A percentile compares a stretch with the other conserved stretches of the same genome.
Evolutionary conservation across 2,329 filamentous ascomycete genomes (phyloP).

Genomic region (Stagonosporopsis rhizophila): DNA sequence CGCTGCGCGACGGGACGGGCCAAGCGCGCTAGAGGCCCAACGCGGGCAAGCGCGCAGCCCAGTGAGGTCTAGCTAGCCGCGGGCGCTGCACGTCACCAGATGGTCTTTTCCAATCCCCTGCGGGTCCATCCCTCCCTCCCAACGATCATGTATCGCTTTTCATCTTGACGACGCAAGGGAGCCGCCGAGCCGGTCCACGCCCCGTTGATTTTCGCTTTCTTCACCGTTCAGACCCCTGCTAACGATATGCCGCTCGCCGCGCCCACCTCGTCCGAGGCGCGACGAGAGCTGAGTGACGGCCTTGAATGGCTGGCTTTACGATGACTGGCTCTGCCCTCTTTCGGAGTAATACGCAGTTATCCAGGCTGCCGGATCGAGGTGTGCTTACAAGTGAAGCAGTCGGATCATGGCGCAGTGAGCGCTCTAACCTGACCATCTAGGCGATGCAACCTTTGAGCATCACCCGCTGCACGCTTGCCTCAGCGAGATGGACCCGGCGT

Average conservation of each 20-base stretch:
- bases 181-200: conserved; percentile 23
- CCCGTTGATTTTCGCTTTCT: conserved; percentile 24
- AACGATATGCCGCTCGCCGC: conserved; percentile 33
- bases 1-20: conserved; percentile 28
- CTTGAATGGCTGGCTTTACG: conserved; percentile 17
- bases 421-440: conserved; percentile 32
- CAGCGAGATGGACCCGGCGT: conserved; percentile 24
- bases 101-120: conserved; percentile 33
- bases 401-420: conserved; percentile 40
- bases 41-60: conserved; percentile 28
- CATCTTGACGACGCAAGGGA: conserved; percentile 28
- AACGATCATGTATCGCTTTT: conserved; percentile 27
- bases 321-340: conserved; percentile 38
- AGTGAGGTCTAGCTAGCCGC: conserved; percentile 38
- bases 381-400: conserved; percentile 31
- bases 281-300: conserved; percentile 16
- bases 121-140: conserved; percentile 26
- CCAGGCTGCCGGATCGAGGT: conserved; percentile 41
- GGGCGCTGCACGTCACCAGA: conserved; percentile 46
- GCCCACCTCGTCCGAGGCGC: conserved; percentile 13
- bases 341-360: conserved; percentile 47
- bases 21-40: conserved; percentile 28
- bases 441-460: conserved; percentile 38
- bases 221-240: conserved; percentile 24
- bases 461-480: conserved; percentile 26